Evolutionary conservation across 78 protist species (phyloP).

Genomic region (Dictyostelium intermedium): DNA sequence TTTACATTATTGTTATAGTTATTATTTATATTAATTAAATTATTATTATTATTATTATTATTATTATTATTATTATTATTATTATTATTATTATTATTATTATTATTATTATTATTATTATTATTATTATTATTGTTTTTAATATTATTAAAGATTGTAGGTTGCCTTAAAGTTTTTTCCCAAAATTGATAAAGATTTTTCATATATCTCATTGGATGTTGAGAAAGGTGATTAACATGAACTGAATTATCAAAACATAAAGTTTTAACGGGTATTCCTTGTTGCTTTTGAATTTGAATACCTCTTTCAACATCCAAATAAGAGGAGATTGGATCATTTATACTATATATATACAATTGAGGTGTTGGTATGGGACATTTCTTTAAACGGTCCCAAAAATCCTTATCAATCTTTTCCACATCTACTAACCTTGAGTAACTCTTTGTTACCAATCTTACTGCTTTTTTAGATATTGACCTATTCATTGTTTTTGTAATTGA

Average conservation of each 20-base stretch:
- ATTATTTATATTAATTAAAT: background rate
- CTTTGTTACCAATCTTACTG: background rate
- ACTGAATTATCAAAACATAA: constrained; percentile 15
- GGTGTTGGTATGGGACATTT: constrained; percentile 45
- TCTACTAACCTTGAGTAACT: background rate
- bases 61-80: too few relatives aligned
- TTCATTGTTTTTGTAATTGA: constrained; percentile 18
- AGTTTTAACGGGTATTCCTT: background rate
- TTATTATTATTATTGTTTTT: background rate
- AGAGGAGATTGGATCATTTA: constrained; percentile 5
- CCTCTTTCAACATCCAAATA: constrained; percentile 47
- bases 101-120: background rate
- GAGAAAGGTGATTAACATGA: constrained; percentile 25
- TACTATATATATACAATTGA: constrained; percentile 43
- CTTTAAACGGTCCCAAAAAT: constrained; percentile 45
- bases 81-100: background rate
- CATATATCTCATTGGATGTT: constrained; percentile 38
- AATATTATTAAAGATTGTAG: background rate
- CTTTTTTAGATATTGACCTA: background rate
- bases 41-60: too few relatives aligned
- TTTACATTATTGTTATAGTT: background rate
- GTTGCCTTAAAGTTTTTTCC: constrained; percentile 9
- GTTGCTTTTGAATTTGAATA: background rate
- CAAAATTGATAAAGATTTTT: constrained; percentile 29
- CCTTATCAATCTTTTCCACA: constrained; percentile 12